phyloP scores from a whole-genome alignment of 352 stramenopile genomes.

The Pythium pyrilobum region DNA sequence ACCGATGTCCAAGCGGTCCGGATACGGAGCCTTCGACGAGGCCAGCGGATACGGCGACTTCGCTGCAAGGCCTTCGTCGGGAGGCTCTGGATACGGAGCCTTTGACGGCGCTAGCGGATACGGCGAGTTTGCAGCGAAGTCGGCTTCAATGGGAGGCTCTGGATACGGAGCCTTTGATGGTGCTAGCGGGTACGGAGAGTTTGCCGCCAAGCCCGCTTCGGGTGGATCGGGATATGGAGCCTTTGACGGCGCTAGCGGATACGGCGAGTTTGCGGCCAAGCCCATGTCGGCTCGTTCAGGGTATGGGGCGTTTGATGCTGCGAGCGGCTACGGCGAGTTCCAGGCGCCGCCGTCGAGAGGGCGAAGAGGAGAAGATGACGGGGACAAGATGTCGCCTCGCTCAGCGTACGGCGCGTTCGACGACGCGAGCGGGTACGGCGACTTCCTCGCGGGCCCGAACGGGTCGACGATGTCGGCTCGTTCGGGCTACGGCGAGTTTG shows the following conservation, averaged over 20 bases:
- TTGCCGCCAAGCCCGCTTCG: constrained; percentile 5
- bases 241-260: constrained; percentile 26
- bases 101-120: constrained; percentile 1
- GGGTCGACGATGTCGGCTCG: not conserved
- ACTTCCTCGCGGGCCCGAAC: not conserved
- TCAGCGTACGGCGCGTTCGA: constrained; percentile 30
- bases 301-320: constrained; percentile 31
- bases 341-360: constrained; percentile 4
- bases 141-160: not conserved
- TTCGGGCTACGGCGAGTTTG: constrained; percentile 25
- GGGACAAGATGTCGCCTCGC: not conserved
- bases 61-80: not conserved
- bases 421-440: constrained; percentile 23
- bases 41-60: constrained; percentile 38
- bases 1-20: constrained; percentile 5
- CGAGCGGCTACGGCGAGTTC: constrained; percentile 33
- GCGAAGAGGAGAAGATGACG: not conserved
- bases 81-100: constrained; percentile 5
- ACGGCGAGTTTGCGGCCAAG: constrained; percentile 19
- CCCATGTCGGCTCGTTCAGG: constrained; percentile 14
- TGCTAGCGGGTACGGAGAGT: constrained; percentile 25
- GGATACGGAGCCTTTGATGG: constrained; percentile 29
- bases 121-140: not conserved
- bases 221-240: constrained; percentile 24
- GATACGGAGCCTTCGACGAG: constrained; percentile 25